Percentiles rank a stretch among this genome's conserved stretches.
Evolutionary conservation across 306 rosid species (phyloP).

Genomic region (Castanea crenata): DNA sequence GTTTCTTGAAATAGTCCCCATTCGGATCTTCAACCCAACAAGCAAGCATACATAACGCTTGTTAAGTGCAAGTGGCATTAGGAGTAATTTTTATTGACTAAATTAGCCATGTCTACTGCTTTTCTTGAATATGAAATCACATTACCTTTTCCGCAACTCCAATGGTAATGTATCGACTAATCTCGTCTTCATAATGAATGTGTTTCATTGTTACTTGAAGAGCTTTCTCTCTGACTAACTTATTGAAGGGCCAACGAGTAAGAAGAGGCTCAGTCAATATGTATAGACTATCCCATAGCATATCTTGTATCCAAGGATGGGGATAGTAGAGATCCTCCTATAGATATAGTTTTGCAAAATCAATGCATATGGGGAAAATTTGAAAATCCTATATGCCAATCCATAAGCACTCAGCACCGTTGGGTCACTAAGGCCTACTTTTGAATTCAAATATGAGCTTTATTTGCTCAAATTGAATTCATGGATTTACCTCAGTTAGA

Average conservation of each 20-base stretch:
- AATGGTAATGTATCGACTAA: conserved; percentile 28
- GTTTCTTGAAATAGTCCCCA: conserved; percentile 35
- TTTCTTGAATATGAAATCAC: background rate
- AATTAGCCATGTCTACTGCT: background rate
- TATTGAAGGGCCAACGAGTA: conserved; percentile 45
- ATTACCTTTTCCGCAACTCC: conserved; percentile 39
- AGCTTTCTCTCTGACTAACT: conserved; percentile 27
- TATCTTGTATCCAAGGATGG: conserved; percentile 59
- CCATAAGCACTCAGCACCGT: background rate
- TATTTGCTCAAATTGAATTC: too few relatives aligned
- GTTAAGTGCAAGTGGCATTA: background rate
- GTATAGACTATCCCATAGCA: conserved; percentile 68
- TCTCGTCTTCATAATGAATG: conserved; percentile 42
- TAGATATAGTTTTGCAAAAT: background rate
- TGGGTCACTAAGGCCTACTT: too few relatives aligned
- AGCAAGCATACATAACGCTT: conserved; percentile 40
- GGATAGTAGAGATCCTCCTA: conserved; percentile 77
- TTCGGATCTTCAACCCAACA: conserved; percentile 47
- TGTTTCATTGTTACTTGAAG: conserved; percentile 28
- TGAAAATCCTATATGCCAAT: background rate
- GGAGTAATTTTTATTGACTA: background rate
- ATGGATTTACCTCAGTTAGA: too few relatives aligned
- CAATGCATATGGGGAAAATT: background rate
- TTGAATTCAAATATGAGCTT: too few relatives aligned
- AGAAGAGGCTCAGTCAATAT: conserved; percentile 55